Conservation (phyloP, 2,329 filamentous ascomycete species). For the Aspergillus phoenicis region DNA sequence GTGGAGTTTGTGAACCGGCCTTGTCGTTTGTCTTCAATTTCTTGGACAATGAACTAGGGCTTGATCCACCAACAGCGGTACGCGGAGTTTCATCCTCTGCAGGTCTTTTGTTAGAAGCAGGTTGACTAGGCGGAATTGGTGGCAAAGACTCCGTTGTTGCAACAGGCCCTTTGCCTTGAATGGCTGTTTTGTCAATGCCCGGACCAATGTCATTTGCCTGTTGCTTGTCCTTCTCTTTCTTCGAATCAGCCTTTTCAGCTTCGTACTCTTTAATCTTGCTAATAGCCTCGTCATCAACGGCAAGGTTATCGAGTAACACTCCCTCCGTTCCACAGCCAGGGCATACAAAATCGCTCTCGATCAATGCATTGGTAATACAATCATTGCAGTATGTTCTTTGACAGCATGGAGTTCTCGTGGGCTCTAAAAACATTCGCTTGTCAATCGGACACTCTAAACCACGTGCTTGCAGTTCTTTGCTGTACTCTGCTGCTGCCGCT, state of each 20-base stretch:
- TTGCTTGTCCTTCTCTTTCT: conserved; percentile 47
- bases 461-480: conserved; percentile 83
- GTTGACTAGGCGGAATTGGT: conserved; percentile 35
- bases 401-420: conserved; percentile 99
- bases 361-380: conserved; percentile 98
- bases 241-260: conserved; percentile 53
- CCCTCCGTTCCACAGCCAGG: conserved; percentile 88
- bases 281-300: conserved; percentile 75
- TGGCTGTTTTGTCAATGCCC: conserved; percentile 22
- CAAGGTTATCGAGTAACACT: conserved; percentile 89
- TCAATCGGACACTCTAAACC: conserved; percentile 94
- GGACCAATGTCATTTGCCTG: conserved; percentile 29
- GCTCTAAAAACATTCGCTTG: conserved; percentile 97
- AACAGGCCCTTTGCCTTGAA: conserved; percentile 15
- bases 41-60: conserved; percentile 38
- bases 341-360: conserved; percentile 97
- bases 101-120: conserved; percentile 71
- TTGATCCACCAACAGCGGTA: conserved; percentile 53
- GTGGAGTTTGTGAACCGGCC: conserved; percentile 13
- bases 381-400: conserved; percentile 98
- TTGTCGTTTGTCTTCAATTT: conserved; percentile 49
- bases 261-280: conserved; percentile 77
- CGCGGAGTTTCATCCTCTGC: conserved; percentile 68
- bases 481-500: conserved; percentile 73
- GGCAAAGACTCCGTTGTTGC: conserved; percentile 27